phyloP scores from a whole-genome alignment of 176 grass and related monocot genomes.

The Secale cereale region DNA sequence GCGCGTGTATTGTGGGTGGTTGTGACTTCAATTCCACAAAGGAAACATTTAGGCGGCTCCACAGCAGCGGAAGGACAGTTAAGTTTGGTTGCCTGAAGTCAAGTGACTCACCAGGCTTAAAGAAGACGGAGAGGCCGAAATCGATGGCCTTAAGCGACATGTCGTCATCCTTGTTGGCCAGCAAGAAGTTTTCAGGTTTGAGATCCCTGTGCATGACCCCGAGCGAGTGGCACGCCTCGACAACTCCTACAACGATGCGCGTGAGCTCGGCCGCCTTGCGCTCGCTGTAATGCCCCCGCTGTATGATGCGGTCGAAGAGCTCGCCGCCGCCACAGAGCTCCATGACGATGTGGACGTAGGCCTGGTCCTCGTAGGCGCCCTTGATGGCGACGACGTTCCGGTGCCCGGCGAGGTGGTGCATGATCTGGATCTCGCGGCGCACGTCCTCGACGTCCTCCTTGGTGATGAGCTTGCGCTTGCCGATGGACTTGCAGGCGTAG shows the following conservation, averaged over 20 bases:
- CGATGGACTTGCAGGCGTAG: conserved; percentile 89
- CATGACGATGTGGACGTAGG: conserved; percentile 92
- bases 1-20: not conserved
- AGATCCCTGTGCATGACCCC: conserved; percentile 97
- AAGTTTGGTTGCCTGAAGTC: not conserved
- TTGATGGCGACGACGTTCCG: conserved; percentile 91
- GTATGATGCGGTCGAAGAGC: conserved; percentile 91
- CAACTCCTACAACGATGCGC: conserved; percentile 75
- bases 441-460: conserved; percentile 95
- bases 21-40: not conserved
- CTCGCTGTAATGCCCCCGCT: conserved; percentile 95
- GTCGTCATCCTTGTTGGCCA: conserved; percentile 73
- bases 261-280: conserved; percentile 92
- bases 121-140: conserved; percentile 97
- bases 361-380: conserved; percentile 81
- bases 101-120: conserved; percentile 83
- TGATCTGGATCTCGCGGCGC: conserved; percentile 99
- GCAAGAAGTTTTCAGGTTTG: conserved; percentile 94
- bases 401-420: conserved; percentile 94
- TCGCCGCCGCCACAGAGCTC: conserved; percentile 91
- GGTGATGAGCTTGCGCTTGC: conserved; percentile 91
- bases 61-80: not conserved
- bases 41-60: not conserved
- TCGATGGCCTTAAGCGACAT: conserved; percentile 90
- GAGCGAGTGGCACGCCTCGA: conserved; percentile 94